These are phyloP conservation scores for Cladosporium sp. DNA, from an alignment of 2,329 filamentous ascomycete genomes.

Conservation along the genomic window DNA sequence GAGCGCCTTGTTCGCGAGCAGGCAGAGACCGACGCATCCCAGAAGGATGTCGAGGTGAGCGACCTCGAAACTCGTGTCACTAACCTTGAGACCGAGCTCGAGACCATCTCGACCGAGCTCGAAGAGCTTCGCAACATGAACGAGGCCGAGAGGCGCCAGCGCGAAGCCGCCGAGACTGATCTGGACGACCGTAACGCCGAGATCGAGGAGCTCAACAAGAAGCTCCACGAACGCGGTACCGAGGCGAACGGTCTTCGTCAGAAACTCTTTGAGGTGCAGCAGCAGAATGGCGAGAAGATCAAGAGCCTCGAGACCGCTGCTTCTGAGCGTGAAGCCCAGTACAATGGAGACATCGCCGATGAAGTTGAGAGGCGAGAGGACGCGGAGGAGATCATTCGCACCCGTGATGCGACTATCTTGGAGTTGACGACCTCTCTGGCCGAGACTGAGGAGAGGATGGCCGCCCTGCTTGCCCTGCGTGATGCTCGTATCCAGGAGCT, in stretches of 20 bases:
- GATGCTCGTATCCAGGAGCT: constrained; percentile 29
- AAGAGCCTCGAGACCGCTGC: constrained; percentile 34
- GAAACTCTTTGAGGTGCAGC: constrained; percentile 45
- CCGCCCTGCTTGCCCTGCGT: constrained; percentile 23
- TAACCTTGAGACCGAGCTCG: constrained; percentile 29
- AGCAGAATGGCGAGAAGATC: constrained; percentile 37
- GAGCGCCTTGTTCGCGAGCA: constrained; percentile 31
- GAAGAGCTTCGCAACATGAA: constrained; percentile 34
- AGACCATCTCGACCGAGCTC: constrained; percentile 30
- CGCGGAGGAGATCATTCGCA: constrained; percentile 34
- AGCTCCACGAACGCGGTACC: constrained; percentile 38
- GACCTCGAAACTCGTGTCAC: constrained; percentile 36
- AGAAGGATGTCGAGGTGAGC: constrained; percentile 34
- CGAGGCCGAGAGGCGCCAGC: constrained; percentile 40
- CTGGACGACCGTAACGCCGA: constrained; percentile 40
- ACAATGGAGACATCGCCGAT: constrained; percentile 34
- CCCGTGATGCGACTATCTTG: constrained; percentile 32
- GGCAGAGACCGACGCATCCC: constrained; percentile 36
- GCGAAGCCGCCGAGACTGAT: constrained; percentile 40
- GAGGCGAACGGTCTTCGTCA: constrained; percentile 46
- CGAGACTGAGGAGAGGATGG: constrained; percentile 28
- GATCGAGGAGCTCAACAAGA: constrained; percentile 38
- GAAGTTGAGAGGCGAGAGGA: constrained; percentile 37
- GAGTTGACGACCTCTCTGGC: constrained; percentile 34
- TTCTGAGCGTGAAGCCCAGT: constrained; percentile 37